A percentile compares a stretch with the other conserved stretches of the same genome.
phyloP scores from a whole-genome alignment of 1,284 basidiomycete species.

The Hypsizygus ulmarius region DNA sequence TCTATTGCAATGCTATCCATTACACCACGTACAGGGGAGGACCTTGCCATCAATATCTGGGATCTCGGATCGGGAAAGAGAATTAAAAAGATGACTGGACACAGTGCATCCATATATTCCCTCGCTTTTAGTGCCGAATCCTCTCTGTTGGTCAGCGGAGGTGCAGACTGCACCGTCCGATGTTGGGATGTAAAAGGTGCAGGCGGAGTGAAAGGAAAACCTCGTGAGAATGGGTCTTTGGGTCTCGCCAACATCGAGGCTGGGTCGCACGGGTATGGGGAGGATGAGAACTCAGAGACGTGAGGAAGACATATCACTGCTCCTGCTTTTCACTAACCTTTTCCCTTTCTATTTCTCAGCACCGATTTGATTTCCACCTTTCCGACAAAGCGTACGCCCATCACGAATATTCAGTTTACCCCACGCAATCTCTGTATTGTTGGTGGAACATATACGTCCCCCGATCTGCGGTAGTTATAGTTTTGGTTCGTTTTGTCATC shows the following conservation, averaged over 20 bases:
- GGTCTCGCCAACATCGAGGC: conserved; percentile 31
- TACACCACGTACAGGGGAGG: conserved; percentile 62
- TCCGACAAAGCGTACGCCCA: conserved; percentile 93
- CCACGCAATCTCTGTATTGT: conserved; percentile 92
- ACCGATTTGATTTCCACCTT: conserved; percentile 90
- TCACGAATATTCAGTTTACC: conserved; percentile 91
- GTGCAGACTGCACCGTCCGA: conserved; percentile 91
- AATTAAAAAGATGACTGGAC: conserved; percentile 97
- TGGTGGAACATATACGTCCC: conserved; percentile 66
- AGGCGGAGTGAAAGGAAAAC: conserved; percentile 61
- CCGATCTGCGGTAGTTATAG: conserved; percentile 47
- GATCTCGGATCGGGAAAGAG: conserved; percentile 90
- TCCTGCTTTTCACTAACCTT: conserved; percentile 10
- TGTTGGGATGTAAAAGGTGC: conserved; percentile 94
- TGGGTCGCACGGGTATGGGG: conserved; percentile 36
- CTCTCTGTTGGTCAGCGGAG: conserved; percentile 83
- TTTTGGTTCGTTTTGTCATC: no score
- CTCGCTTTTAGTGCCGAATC: conserved; percentile 93
- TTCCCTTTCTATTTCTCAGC: conserved; percentile 37
- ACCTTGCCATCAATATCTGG: conserved; percentile 93
- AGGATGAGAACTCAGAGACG: conserved; percentile 65
- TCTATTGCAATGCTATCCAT: conserved; percentile 3
- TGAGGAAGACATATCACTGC: conserved; percentile 33
- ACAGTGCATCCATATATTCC: conserved; percentile 85
- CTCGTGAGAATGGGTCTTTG: conserved; percentile 50